phyloP scores from a whole-genome alignment of 1,284 basidiomycete genomes.

The Fomes fomentarius region DNA sequence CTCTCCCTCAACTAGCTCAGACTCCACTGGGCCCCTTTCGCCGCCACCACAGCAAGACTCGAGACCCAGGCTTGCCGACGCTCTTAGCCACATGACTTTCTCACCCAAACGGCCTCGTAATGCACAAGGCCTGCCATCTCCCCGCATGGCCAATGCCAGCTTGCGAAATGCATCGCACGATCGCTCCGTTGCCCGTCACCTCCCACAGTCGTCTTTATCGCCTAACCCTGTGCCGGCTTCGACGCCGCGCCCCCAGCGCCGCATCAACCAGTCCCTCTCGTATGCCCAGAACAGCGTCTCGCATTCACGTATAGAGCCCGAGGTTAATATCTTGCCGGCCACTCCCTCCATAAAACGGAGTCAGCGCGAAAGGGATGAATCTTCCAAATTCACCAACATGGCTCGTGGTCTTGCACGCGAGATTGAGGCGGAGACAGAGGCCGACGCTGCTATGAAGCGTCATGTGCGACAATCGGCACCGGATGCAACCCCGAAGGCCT shows the following conservation, averaged over 20 bases:
- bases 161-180: constrained; percentile 20
- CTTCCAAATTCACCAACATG: constrained; percentile 60
- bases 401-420: constrained; percentile 58
- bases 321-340: constrained; percentile 57
- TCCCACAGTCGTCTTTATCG: constrained; percentile 14
- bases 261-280: constrained; percentile 24
- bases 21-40: constrained; percentile 40
- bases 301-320: constrained; percentile 41
- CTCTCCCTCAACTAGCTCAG: constrained; percentile 47
- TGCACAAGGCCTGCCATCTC: constrained; percentile 37
- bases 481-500: constrained; percentile 11
- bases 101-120: constrained; percentile 72
- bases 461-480: constrained; percentile 20
- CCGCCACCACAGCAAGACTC: constrained; percentile 29
- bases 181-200: constrained; percentile 17
- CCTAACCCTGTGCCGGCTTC: constrained; percentile 14
- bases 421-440: constrained; percentile 49
- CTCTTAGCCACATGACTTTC: constrained; percentile 64
- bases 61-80: constrained; percentile 67
- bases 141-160: constrained; percentile 16
- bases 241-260: constrained; percentile 15
- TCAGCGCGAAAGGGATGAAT: constrained; percentile 9
- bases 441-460: constrained; percentile 13
- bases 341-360: constrained; percentile 46
- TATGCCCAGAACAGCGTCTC: constrained; percentile 31